Evolutionary conservation across 1,139 yeast genomes (phyloP).

Genomic region (Candida freyschussii): DNA sequence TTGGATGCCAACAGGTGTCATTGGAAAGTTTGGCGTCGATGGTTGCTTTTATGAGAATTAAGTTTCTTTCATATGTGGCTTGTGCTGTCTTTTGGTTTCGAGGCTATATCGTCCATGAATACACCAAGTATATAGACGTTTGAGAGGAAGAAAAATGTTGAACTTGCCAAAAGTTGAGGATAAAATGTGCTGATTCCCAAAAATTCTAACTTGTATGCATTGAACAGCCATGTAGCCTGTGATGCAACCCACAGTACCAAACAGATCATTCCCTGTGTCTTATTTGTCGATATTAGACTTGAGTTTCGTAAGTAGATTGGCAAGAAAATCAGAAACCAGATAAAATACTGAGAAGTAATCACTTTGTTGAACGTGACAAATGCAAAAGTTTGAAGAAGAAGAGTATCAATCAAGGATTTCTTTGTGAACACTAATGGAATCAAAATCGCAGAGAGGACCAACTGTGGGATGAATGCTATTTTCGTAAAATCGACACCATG

Average conservation of each 20-base stretch:
- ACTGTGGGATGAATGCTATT: conserved; percentile 80
- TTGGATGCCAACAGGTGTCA: conserved; percentile 52
- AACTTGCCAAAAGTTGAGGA: conserved; percentile 53
- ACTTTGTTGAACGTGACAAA: conserved; percentile 93
- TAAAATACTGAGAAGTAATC: conserved; percentile 88
- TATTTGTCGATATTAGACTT: conserved; percentile 28
- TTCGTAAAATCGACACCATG: conserved; percentile 29
- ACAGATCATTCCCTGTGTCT: conserved; percentile 35
- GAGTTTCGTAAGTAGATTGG: conserved; percentile 64
- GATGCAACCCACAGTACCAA: conserved; percentile 58
- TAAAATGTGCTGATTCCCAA: conserved; percentile 65
- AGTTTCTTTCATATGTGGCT: conserved; percentile 5
- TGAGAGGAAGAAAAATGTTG: conserved; percentile 61
- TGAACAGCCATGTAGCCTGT: conserved; percentile 75
- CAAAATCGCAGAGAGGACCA: conserved; percentile 51
- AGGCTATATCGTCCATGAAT: conserved; percentile 42
- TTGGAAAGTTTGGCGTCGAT: conserved; percentile 64
- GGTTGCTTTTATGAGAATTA: conserved; percentile 56
- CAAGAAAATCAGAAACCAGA: conserved; percentile 83
- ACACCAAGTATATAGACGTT: conserved; percentile 62
- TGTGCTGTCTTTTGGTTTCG: conserved; percentile 4
- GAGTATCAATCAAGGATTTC: conserved; percentile 51
- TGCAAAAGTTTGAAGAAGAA: conserved; percentile 85
- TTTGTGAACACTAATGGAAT: conserved; percentile 58
- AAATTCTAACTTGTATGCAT: conserved; percentile 80